Conservation (phyloP, 78 protist genomes). For the Dictyostelium firmibasis region DNA sequence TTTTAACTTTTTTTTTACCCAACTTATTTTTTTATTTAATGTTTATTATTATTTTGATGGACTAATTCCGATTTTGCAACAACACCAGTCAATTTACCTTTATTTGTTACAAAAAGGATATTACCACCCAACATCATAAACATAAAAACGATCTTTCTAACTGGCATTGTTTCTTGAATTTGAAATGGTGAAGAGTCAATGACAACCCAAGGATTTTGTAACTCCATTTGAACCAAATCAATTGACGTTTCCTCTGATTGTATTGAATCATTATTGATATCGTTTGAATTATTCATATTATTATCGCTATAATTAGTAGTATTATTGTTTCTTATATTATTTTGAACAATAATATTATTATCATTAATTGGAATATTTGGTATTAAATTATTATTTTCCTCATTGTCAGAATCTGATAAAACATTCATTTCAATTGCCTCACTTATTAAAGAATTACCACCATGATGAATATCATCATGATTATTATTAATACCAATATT, state of each 20-base stretch:
- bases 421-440: not conserved
- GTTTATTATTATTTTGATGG: not conserved
- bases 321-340: not conserved
- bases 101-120: constrained; percentile 10
- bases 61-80: constrained; percentile 11
- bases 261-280: not conserved
- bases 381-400: not conserved
- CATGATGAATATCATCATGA: no score
- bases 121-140: constrained; percentile 71
- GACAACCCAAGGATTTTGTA: constrained; percentile 71
- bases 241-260: not conserved
- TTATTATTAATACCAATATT: no score
- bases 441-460: not conserved
- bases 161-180: constrained; percentile 47
- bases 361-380: not conserved
- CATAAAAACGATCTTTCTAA: constrained; percentile 64
- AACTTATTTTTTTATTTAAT: not conserved
- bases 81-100: constrained; percentile 37
- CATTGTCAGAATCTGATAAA: not conserved
- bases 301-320: not conserved
- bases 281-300: not conserved
- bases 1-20: no score
- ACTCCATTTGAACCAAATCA: constrained; percentile 66
- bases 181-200: constrained; percentile 51
- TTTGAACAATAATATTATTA: not conserved